These are phyloP conservation scores for Lonicera japonica DNA, from an alignment of 129 eudicot genomes.

Conservation along the genomic window DNA sequence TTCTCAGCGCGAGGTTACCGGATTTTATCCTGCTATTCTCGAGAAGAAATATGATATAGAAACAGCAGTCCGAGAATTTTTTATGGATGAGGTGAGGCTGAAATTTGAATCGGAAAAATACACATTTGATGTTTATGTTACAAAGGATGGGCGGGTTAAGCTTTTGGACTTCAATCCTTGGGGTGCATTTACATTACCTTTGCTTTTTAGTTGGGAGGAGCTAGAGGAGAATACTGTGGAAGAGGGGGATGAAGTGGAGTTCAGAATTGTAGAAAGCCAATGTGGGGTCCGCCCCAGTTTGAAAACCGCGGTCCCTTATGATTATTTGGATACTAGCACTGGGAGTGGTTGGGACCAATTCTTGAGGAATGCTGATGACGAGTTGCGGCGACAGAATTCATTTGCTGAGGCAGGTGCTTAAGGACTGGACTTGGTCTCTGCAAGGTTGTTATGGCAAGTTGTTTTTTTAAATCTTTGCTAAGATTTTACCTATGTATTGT, in stretches of 20 bases:
- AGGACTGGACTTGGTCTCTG: not conserved
- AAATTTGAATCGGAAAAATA: slow-evolving; percentile 62
- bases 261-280: slow-evolving; percentile 64
- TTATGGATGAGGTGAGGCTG: slow-evolving; percentile 27
- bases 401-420: slow-evolving; percentile 43
- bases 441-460: not conserved
- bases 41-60: slow-evolving; percentile 40
- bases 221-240: slow-evolving; percentile 30
- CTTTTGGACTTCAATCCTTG: slow-evolving; percentile 86
- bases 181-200: slow-evolving; percentile 63
- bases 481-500: too few relatives aligned
- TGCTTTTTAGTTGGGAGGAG: slow-evolving; percentile 80
- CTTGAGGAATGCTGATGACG: slow-evolving; percentile 69
- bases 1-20: slow-evolving; percentile 90
- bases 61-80: slow-evolving; percentile 36
- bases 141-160: slow-evolving; percentile 47
- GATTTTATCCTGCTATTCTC: slow-evolving; percentile 56
- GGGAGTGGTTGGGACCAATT: slow-evolving; percentile 99
- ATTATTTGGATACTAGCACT: slow-evolving; percentile 77
- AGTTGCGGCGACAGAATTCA: slow-evolving; percentile 42
- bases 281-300: slow-evolving; percentile 82
- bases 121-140: slow-evolving; percentile 82
- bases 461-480: too few relatives aligned
- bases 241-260: slow-evolving; percentile 27
- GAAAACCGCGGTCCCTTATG: slow-evolving; percentile 95